Evolutionary conservation across 1,139 yeast genomes (phyloP), one percentile per base, ranked within the genome.

Genomic region (Arxiozyma slooffiae): DNA sequence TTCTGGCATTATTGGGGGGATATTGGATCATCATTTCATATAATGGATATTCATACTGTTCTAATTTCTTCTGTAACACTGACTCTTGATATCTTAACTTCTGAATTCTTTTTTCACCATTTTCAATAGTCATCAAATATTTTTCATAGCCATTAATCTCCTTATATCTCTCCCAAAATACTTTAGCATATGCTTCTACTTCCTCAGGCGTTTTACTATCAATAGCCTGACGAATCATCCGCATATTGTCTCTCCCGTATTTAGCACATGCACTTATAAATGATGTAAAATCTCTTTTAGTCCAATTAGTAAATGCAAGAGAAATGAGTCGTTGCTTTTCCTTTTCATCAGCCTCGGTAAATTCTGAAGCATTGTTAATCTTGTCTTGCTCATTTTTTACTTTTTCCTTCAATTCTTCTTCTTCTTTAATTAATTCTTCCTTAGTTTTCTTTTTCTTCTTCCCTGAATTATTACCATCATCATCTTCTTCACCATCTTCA

Each of bases 1-100:
- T 73, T 60, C 88, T 85, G 38, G 97, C 88, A 64, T 88, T 89
- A 62, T 88, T 88, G n/a, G 95, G 94, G 0, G 97, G 97, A 60
- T 89, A 89, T 51, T 79, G 84, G 41, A 92, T 82, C 23, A 72
- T 74, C 67, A 92, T 70, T 52, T 88, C 88, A 54, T 85, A 84
- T 48, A 89, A 67, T 1, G 97, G 97, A 48, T 82, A 83, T 16
- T 73, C 73, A 50, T 79, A 75, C 51, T 75, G 75, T 48, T 76
- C 79, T 57, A 92, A 76, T 64, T 90, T 90, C 45, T 71, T 70
- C 17, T 75, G 75, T 45, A 92, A 72, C 17, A 88, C 69, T 54
- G 76, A 78, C 60, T 83, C 82, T 64, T 90, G 97, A 48, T 76
- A 73, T 48, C 70, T 67, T 41, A 84, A 69, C 61, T 78, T 85